These are phyloP conservation scores for Piper betle DNA, from an alignment of 164 flowering plant genomes.

Conservation along the genomic window DNA sequence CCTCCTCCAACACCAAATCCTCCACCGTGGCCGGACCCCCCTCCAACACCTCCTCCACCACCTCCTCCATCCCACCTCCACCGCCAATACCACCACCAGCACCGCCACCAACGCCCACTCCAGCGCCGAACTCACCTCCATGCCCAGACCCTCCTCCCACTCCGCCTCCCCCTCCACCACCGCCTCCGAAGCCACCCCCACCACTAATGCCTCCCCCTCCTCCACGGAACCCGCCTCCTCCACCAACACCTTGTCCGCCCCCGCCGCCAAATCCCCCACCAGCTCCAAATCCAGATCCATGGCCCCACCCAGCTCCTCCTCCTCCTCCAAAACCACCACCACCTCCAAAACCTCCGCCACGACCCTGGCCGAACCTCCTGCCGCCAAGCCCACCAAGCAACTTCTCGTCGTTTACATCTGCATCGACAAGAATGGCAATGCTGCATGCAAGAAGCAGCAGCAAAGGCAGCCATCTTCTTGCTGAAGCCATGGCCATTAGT, in stretches of 20 bases:
- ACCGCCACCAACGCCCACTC: not conserved
- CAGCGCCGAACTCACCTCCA: not conserved
- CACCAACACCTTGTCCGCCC: not conserved
- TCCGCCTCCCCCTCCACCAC: not conserved
- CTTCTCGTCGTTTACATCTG: not conserved
- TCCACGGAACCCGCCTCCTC: not conserved
- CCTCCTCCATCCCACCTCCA: not conserved
- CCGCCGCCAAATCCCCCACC: not conserved
- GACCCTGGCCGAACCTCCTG: not conserved
- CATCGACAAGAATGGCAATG: not conserved
- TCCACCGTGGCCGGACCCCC: not conserved
- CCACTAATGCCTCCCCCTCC: not conserved
- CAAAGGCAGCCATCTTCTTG: not conserved
- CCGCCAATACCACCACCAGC: not conserved
- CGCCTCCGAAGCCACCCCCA: not conserved
- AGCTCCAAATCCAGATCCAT: not conserved
- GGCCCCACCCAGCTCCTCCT: not conserved
- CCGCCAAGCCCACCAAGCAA: not conserved
- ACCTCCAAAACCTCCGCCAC: not conserved
- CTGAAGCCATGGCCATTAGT: not conserved
- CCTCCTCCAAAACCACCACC: not conserved
- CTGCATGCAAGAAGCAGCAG: not conserved
- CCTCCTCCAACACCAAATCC: not conserved
- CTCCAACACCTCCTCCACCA: not conserved
- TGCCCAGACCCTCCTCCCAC: no score